Evolutionary conservation across 2,329 filamentous ascomycete species (phyloP).

Genomic region (Trichoderma sp.): DNA sequence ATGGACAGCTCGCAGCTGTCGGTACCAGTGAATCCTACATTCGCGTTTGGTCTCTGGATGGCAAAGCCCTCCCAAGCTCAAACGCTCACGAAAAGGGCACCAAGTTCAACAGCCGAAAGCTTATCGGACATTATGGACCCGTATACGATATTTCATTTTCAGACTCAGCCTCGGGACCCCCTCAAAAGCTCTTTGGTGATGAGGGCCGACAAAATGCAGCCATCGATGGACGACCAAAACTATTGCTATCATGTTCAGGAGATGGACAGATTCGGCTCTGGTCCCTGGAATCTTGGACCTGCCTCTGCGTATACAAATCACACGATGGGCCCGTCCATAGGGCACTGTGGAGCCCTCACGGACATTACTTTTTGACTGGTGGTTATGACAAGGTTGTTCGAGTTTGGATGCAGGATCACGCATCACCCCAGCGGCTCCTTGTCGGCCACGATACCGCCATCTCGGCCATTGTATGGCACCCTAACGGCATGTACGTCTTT

Average conservation of each 20-base stretch:
- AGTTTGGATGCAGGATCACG: conserved; percentile 90
- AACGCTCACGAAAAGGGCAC: conserved; percentile 59
- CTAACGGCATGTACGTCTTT: conserved; percentile 91
- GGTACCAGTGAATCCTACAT: conserved; percentile 96
- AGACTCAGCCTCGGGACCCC: conserved; percentile 61
- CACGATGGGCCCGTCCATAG: conserved; percentile 90
- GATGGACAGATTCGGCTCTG: conserved; percentile 89
- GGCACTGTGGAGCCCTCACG: conserved; percentile 85
- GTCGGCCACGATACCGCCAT: conserved; percentile 92
- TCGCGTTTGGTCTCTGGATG: conserved; percentile 88
- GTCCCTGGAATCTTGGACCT: conserved; percentile 91
- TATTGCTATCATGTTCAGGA: conserved; percentile 82
- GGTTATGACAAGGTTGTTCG: conserved; percentile 89
- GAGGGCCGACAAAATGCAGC: conserved; percentile 45
- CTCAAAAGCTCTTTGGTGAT: conserved; percentile 52
- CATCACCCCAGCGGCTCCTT: conserved; percentile 82
- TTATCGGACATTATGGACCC: conserved; percentile 87
- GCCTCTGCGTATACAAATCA: conserved; percentile 89
- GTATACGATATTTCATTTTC: conserved; percentile 91
- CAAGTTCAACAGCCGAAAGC: conserved; percentile 65
- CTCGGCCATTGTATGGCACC: conserved; percentile 91
- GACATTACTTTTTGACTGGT: conserved; percentile 89
- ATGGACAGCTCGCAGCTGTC: conserved; percentile 81
- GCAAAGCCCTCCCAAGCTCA: conserved; percentile 73
- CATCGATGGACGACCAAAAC: conserved; percentile 63